phyloP scores from a whole-genome alignment of 495 filamentous ascomycete species.

The Lepidopterella palustris region DNA sequence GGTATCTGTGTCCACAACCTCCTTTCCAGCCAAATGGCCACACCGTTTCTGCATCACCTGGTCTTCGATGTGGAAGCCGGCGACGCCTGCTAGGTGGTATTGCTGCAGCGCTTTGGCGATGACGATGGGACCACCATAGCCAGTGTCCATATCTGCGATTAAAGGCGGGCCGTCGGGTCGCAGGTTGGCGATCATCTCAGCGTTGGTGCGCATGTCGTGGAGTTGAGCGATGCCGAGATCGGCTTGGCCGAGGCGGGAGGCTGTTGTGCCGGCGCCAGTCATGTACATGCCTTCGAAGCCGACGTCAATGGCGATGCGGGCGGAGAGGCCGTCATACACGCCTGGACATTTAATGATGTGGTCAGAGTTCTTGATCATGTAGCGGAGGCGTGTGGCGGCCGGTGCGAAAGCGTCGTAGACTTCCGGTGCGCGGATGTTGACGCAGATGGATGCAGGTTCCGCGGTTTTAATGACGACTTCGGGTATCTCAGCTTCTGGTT shows the following conservation, averaged over 20 bases:
- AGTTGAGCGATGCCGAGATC: constrained; percentile 25
- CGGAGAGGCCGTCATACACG: constrained; percentile 18
- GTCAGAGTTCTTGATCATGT: constrained; percentile 17
- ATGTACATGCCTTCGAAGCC: constrained; percentile 23
- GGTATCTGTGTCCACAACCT: constrained; percentile 24
- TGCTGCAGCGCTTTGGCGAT: constrained; percentile 22
- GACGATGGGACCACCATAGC: constrained; percentile 27
- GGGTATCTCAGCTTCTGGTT: not conserved
- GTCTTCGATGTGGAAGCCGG: constrained; percentile 34
- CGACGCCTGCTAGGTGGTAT: constrained; percentile 30
- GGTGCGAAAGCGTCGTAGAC: constrained; percentile 11
- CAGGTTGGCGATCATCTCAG: constrained; percentile 27
- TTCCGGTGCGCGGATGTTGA: constrained; percentile 8
- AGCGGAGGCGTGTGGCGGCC: constrained; percentile 8
- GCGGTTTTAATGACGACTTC: not conserved
- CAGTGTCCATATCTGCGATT: constrained; percentile 29
- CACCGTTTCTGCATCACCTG: constrained; percentile 33
- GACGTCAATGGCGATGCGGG: constrained; percentile 18
- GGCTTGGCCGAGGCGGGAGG: constrained; percentile 21
- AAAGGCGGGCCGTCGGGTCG: constrained; percentile 12
- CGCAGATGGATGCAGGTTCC: not conserved
- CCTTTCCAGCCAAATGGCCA: constrained; percentile 32
- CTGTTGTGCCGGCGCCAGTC: constrained; percentile 26
- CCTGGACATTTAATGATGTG: constrained; percentile 20
- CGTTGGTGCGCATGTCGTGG: constrained; percentile 24